phyloP scores from a whole-genome alignment of 768 basidiomycete genomes.

The Tephrocybe sp. region DNA sequence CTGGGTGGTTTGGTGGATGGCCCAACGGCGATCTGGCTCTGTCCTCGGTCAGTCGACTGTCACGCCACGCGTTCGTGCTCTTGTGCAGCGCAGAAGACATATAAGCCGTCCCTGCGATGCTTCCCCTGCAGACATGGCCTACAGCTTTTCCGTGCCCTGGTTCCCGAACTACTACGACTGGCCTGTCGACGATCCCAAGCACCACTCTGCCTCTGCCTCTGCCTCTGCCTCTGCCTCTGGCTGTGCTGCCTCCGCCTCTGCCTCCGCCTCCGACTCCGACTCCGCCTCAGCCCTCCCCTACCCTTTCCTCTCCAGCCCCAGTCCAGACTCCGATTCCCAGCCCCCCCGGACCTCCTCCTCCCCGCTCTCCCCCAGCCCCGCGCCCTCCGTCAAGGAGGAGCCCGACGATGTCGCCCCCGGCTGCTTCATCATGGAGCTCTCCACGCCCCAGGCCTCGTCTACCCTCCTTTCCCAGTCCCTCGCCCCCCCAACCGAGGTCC shows the following conservation, averaged over 20 bases:
- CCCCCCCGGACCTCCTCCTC: slow-evolving; percentile 13
- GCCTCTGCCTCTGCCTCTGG: no score
- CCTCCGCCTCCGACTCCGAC: neutral
- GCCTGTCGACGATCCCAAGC: no score
- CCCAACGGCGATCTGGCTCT: slow-evolving; percentile 25
- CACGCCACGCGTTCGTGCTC: neutral
- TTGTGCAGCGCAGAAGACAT: slow-evolving; percentile 5
- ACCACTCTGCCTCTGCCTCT: no score
- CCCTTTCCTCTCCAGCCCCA: slow-evolving; percentile 17
- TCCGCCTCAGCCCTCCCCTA: slow-evolving; percentile 22
- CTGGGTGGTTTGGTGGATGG: slow-evolving; percentile 11
- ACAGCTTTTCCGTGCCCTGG: neutral
- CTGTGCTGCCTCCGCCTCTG: no score
- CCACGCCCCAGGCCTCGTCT: slow-evolving; percentile 20
- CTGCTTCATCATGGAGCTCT: slow-evolving; percentile 47
- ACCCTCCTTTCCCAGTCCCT: slow-evolving; percentile 34
- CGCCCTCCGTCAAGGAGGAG: slow-evolving; percentile 36
- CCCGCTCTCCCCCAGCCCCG: slow-evolving; percentile 4
- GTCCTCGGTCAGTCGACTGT: slow-evolving; percentile 31
- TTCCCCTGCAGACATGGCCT: neutral
- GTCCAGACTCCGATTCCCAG: slow-evolving; percentile 13
- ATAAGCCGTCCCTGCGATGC: slow-evolving; percentile 11
- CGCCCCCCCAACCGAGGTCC: slow-evolving; percentile 64
- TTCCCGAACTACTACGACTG: neutral
- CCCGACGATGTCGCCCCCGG: slow-evolving; percentile 35